phyloP scores from a whole-genome alignment of 169 alveolate species.

The Cystoisospora suis region DNA sequence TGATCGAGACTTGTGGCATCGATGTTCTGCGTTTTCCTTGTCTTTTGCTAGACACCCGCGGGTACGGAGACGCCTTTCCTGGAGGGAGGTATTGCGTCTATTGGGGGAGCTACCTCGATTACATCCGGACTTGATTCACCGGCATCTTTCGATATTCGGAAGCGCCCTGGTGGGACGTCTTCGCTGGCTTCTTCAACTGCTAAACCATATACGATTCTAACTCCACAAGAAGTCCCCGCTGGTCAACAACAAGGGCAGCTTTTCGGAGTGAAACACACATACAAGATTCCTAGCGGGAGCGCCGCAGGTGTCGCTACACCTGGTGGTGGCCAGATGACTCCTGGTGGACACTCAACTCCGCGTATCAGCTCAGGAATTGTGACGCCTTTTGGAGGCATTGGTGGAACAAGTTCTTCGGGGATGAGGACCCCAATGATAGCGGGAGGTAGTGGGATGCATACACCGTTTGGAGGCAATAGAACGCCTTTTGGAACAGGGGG shows the following conservation, averaged over 20 bases:
- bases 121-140: conserved; percentile 51
- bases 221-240: conserved; percentile 48
- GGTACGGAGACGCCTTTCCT: conserved; percentile 48
- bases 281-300: conserved; percentile 31
- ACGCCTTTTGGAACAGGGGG: conserved; percentile 22
- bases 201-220: conserved; percentile 48
- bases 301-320: background rate
- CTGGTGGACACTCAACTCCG: background rate
- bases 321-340: background rate
- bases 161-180: conserved; percentile 29
- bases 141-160: conserved; percentile 18
- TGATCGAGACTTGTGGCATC: too few species aligned
- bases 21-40: background rate
- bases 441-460: conserved; percentile 30
- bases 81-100: conserved; percentile 39
- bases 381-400: background rate
- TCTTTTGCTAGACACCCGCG: background rate
- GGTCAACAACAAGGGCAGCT: conserved; percentile 53
- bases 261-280: conserved; percentile 60
- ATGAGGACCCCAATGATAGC: background rate
- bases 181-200: conserved; percentile 50
- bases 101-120: conserved; percentile 33
- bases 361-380: conserved; percentile 7
- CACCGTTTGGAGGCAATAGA: conserved; percentile 46
- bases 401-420: background rate